These are phyloP conservation scores for Cicer pinnatifidum DNA, from an alignment of 306 rosid genomes.

Conservation along the genomic window DNA sequence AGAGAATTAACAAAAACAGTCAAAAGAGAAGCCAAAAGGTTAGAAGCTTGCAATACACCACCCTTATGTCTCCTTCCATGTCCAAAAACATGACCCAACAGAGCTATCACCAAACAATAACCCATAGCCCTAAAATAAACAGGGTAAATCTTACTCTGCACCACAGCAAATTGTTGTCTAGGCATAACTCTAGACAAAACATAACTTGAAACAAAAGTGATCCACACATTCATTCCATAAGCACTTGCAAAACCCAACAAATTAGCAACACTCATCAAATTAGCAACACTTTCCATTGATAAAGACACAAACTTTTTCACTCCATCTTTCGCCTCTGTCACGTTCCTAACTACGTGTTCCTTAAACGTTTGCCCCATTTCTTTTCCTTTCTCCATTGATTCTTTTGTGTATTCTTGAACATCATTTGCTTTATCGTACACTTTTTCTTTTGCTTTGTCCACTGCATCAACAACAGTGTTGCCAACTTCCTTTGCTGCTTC, in stretches of 20 bases:
- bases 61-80: constrained; percentile 17
- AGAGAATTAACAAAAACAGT: constrained; percentile 55
- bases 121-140: constrained; percentile 71
- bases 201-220: constrained; percentile 71
- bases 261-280: constrained; percentile 39
- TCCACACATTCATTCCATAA: constrained; percentile 77
- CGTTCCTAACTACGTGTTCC: constrained; percentile 44
- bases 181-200: constrained; percentile 59
- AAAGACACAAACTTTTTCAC: not conserved
- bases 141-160: constrained; percentile 85
- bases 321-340: constrained; percentile 32
- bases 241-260: constrained; percentile 66
- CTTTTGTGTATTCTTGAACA: constrained; percentile 41
- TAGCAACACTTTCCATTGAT: not conserved
- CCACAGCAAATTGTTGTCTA: constrained; percentile 78
- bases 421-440: constrained; percentile 35
- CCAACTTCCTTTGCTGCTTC: constrained; percentile 24
- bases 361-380: constrained; percentile 43
- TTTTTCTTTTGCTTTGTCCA: constrained; percentile 42
- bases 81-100: constrained; percentile 57
- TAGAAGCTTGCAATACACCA: constrained; percentile 51
- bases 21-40: constrained; percentile 55
- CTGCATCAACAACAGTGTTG: constrained; percentile 32
- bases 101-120: constrained; percentile 52
- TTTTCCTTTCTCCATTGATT: constrained; percentile 39